Percentiles rank a stretch among this genome's conserved stretches.
Evolutionary conservation across 169 alveolate genomes (phyloP).

Genomic region (Plasmodium vivax): DNA sequence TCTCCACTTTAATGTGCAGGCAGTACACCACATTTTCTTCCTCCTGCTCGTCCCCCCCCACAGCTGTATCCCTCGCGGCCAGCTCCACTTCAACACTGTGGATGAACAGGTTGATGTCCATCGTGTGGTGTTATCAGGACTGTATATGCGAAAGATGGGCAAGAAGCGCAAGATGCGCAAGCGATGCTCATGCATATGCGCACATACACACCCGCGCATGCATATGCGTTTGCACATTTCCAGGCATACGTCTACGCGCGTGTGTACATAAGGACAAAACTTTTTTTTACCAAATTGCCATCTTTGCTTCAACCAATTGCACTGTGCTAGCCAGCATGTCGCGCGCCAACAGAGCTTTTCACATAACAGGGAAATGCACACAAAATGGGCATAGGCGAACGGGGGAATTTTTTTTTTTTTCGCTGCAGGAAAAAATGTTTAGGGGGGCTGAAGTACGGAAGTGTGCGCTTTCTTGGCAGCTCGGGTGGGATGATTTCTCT

Average conservation of each 20-base stretch:
- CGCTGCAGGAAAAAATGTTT: not conserved
- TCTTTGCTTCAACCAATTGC: not conserved
- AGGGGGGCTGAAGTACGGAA: not conserved
- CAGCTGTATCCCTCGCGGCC: not conserved
- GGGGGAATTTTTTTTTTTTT: not conserved
- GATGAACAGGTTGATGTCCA: constrained; percentile 65
- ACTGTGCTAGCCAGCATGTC: not conserved
- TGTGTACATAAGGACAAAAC: not conserved
- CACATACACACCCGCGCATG: not conserved
- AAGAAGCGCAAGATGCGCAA: not conserved
- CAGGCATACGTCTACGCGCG: not conserved
- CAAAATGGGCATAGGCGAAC: not conserved
- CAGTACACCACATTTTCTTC: constrained; percentile 56
- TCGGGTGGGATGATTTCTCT: not conserved
- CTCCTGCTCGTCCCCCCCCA: not conserved
- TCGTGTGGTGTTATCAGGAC: not conserved
- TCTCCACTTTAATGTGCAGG: constrained; percentile 60
- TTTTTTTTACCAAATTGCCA: not conserved
- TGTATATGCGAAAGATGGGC: not conserved
- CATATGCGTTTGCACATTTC: not conserved
- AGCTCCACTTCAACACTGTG: constrained; percentile 71
- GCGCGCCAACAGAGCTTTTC: not conserved
- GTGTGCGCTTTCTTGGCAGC: not conserved
- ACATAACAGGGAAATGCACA: not conserved
- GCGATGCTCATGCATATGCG: not conserved